These are phyloP conservation scores for Glutinoglossum americanum DNA, from an alignment of 495 filamentous ascomycete species.

Conservation along the genomic window DNA sequence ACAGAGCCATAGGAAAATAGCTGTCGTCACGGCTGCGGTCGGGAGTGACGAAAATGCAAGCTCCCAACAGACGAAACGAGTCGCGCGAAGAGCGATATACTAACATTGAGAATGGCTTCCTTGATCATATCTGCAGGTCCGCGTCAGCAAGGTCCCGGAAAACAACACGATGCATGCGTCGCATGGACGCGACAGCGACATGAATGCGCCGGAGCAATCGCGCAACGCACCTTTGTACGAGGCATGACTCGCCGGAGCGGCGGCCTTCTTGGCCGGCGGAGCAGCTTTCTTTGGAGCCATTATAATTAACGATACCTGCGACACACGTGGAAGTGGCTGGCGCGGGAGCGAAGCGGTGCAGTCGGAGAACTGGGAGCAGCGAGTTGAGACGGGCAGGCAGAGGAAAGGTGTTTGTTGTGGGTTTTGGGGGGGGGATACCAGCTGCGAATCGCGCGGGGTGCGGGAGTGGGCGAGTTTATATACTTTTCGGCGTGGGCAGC, in stretches of 20 bases:
- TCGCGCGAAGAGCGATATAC: slow-evolving; percentile 23
- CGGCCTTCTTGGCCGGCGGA: slow-evolving; percentile 25
- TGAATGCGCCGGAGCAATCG: slow-evolving; percentile 8
- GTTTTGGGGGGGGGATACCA: not conserved
- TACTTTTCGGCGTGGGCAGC: not conserved
- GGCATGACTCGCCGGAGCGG: slow-evolving; percentile 24
- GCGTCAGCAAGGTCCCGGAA: slow-evolving; percentile 21
- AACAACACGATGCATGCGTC: not conserved
- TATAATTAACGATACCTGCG: not conserved
- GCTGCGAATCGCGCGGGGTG: not conserved
- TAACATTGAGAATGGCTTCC: slow-evolving; percentile 42
- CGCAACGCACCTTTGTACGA: slow-evolving; percentile 30
- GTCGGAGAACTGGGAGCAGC: too few relatives aligned
- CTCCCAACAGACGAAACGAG: slow-evolving; percentile 13
- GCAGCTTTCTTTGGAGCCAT: slow-evolving; percentile 47
- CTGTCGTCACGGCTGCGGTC: slow-evolving; percentile 2
- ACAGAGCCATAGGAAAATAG: not conserved
- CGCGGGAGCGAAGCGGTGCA: too few relatives aligned
- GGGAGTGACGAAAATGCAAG: slow-evolving; percentile 9
- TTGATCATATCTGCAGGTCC: slow-evolving; percentile 38
- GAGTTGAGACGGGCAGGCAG: not conserved
- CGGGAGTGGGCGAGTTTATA: not conserved
- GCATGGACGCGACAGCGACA: not conserved
- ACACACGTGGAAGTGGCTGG: too few relatives aligned
- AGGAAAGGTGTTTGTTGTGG: not conserved